Base-by-base conservation (phyloP, 768 basidiomycete genomes). In the Pleurotus pulmonarius region DNA sequence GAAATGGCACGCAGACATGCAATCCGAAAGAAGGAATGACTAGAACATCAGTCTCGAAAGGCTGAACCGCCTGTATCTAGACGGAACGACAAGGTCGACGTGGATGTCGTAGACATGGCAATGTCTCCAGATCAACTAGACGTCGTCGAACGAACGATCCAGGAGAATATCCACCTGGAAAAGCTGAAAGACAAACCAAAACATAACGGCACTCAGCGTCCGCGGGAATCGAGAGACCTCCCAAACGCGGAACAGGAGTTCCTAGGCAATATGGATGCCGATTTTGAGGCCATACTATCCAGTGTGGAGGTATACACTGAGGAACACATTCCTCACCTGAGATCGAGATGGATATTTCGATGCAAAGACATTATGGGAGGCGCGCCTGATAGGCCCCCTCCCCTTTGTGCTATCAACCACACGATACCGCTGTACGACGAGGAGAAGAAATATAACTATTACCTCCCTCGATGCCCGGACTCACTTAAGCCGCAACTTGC, bases 321-420 rank as follows among this genome's bases (percentile, higher is more conserved):
- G 4, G 49, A 26, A 16, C 25, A 39, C 25, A 49, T 49, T 20
- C 62, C 62, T 4, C 34, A 34, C n/a, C 57, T 67, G 7, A 39
- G 57, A 2, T 58, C 62, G 16, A 60, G 55, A 6, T 70, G 64
- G 67, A 49, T 63, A 20, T 58, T 65, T 7, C 43, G 61, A 8
- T 66, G 52, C 26, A 24, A 49, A 7, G 64, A 69, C 22, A 68
- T 70, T 5, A 41, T 70, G 15, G 45, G 59, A 18, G 66, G 65
- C 0, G 55, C 63, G 1, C 63, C 60, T n/a, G 38, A 56, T 5
- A 52, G 60, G 18, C 39, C 75, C n/a, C 76, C 75, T 0, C 73
- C 73, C 2, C 58, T 69, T 24, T 22, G 68, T 3, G 71, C 63
- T 3, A 64, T 78, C 0, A 77, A 78, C 57, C 75, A 77, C 46